These are phyloP conservation scores for Hypoxylon sp. DNA, from an alignment of 2,329 filamentous ascomycete species.

Conservation along the genomic window DNA sequence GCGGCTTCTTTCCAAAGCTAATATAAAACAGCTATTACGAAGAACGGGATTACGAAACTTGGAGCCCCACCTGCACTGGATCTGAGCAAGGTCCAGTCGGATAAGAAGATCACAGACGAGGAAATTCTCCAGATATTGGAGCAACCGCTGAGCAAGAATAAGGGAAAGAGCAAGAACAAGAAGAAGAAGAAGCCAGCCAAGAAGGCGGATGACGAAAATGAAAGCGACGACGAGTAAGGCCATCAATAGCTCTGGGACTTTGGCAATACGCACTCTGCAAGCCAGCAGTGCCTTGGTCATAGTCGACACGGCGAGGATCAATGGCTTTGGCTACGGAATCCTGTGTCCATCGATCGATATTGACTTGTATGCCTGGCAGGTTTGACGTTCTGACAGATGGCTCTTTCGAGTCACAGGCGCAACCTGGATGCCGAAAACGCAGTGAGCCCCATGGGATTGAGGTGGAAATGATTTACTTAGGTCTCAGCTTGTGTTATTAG, in stretches of 20 bases:
- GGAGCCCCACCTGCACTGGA: constrained; percentile 82
- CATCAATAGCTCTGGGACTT: neutral
- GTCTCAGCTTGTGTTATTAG: constrained; percentile 39
- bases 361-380: constrained; percentile 15
- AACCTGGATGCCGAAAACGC: constrained; percentile 16
- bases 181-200: constrained; percentile 78
- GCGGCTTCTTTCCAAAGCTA: constrained; percentile 39
- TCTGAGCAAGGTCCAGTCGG: constrained; percentile 85
- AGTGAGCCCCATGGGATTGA: constrained; percentile 14
- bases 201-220: constrained; percentile 56
- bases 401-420: constrained; percentile 17
- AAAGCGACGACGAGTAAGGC: constrained; percentile 47
- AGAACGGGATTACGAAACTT: constrained; percentile 93
- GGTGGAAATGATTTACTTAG: constrained; percentile 15
- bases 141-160: constrained; percentile 86
- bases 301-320: constrained; percentile 7
- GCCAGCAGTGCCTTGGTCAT: constrained; percentile 19
- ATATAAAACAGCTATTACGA: constrained; percentile 81
- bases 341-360: constrained; percentile 15
- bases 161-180: constrained; percentile 94
- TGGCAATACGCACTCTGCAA: constrained; percentile 25
- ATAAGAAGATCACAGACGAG: constrained; percentile 98
- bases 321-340: constrained; percentile 11
- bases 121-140: constrained; percentile 95
- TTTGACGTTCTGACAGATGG: constrained; percentile 14